Base-by-base conservation (phyloP, 2,329 filamentous ascomycete genomes). In the Claviceps sp. region DNA sequence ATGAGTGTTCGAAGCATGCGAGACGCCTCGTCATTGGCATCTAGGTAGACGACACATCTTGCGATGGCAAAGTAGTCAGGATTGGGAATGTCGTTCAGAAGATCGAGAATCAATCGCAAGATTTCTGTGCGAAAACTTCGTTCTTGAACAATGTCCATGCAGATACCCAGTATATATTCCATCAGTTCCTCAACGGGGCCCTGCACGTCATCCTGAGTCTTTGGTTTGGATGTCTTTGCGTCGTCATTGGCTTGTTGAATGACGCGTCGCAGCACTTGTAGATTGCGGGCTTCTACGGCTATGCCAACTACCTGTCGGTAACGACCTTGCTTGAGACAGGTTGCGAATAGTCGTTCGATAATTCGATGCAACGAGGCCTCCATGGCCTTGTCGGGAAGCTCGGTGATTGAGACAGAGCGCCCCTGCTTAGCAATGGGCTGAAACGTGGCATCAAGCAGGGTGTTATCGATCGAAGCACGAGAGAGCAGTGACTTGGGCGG, bases 51-150 rank as follows among this genome's bases (percentile, higher is more conserved):
- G 34, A 95, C 93, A 62, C 93, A 98, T 70, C 94, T 95, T 49
- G 93, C 91, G 61, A 98, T 97, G 20, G 93, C 89, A 67, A 98
- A 98, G 70, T 95, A 97, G 66, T 98, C 93, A 0, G 93, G 93
- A 54, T 79, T 88, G 2, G 89, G 87, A 52, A 95, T 93, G 54
- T 94, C 88, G 71, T 86, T 95, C 40, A 98, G 76, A n/a, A 98
- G 80, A 54, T 91, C 87, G n/a, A 98, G 81, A 52, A 98, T 93
- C 46, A 98, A 77, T 61, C 86, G 84, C 54, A 98, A 71, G 50
- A 98, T 96, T 73, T 93, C 75, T 38, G 78, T 80, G 56, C 93
- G 82, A 63, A 97, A 79, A 47, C 84, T 83, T 50, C 91, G 82
- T 71, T 98, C 93, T 69, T 97, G 93, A 18, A 98, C 89, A 55